Evolutionary conservation across 2,329 filamentous ascomycete genomes (phyloP).

Genomic region (Ceratocystis huliohia): DNA sequence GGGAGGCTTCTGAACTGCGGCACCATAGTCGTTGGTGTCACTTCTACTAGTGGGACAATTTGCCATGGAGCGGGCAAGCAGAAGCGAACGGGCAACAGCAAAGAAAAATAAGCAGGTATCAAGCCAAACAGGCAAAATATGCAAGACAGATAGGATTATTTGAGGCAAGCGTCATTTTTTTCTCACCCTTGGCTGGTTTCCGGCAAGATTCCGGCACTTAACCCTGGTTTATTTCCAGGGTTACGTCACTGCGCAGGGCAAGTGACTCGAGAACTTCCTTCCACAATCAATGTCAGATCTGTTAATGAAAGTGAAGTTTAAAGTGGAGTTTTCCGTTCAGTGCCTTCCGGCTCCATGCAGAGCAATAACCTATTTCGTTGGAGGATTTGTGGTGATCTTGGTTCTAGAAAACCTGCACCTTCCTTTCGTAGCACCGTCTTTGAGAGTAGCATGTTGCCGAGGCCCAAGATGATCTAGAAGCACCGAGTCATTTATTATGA

Average conservation of each 20-base stretch:
- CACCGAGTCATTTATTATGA: background rate
- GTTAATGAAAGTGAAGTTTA: conserved; percentile 1
- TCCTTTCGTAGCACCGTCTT: background rate
- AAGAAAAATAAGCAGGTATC: background rate
- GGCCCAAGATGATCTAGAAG: background rate
- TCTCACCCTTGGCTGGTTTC: background rate
- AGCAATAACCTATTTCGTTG: background rate
- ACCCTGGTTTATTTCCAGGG: background rate
- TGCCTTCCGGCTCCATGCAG: background rate
- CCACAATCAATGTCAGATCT: background rate
- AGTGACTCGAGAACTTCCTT: background rate
- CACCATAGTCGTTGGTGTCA: background rate
- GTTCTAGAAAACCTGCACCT: background rate
- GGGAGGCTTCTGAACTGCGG: background rate
- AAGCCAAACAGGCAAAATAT: conserved; percentile 9
- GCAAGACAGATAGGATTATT: background rate
- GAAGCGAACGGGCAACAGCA: background rate
- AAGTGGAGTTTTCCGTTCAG: background rate
- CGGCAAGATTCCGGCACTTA: conserved; percentile 6
- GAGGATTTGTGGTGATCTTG: background rate
- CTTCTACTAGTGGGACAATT: background rate
- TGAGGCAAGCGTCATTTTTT: conserved; percentile 1
- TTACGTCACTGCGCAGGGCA: background rate
- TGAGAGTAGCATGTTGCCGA: background rate
- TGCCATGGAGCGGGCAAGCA: background rate